A percentile compares a stretch with the other conserved stretches of the same genome.
Conservation (phyloP, 2,329 filamentous ascomycete genomes). For the Phaeomoniella chlamydospora region DNA sequence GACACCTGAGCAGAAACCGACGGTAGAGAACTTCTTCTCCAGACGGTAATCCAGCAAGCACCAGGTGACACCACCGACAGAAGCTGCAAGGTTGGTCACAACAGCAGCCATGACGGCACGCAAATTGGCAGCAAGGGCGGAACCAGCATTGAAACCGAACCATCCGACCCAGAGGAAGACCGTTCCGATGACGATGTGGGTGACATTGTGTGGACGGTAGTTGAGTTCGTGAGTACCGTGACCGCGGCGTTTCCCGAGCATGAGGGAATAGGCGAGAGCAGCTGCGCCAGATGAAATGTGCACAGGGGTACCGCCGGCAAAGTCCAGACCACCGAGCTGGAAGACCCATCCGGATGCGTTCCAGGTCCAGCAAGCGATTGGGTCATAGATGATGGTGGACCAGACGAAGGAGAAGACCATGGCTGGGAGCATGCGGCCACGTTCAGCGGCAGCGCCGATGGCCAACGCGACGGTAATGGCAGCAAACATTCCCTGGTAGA, state of each 20-base stretch:
- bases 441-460: constrained; percentile 71
- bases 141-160: constrained; percentile 91
- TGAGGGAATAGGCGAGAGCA: constrained; percentile 78
- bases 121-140: constrained; percentile 65
- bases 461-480: constrained; percentile 57
- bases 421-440: constrained; percentile 76
- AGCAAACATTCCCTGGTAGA: constrained; percentile 72
- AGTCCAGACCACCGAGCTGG: constrained; percentile 69
- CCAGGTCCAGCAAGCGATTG: constrained; percentile 93
- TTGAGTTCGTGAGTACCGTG: constrained; percentile 81
- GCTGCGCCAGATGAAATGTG: constrained; percentile 75
- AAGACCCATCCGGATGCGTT: constrained; percentile 70
- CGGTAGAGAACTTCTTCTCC: constrained; percentile 82
- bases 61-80: constrained; percentile 77
- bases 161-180: constrained; percentile 92
- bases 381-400: constrained; percentile 80
- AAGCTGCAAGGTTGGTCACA: constrained; percentile 74
- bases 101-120: constrained; percentile 76
- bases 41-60: constrained; percentile 78
- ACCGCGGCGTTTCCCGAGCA: constrained; percentile 73
- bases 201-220: constrained; percentile 85
- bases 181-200: constrained; percentile 80
- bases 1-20: constrained; percentile 84
- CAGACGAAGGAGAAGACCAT: constrained; percentile 90
- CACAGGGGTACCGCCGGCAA: constrained; percentile 79